Base-by-base conservation (phyloP, 2,329 filamentous ascomycete species). In the Aspergillus piperis region DNA sequence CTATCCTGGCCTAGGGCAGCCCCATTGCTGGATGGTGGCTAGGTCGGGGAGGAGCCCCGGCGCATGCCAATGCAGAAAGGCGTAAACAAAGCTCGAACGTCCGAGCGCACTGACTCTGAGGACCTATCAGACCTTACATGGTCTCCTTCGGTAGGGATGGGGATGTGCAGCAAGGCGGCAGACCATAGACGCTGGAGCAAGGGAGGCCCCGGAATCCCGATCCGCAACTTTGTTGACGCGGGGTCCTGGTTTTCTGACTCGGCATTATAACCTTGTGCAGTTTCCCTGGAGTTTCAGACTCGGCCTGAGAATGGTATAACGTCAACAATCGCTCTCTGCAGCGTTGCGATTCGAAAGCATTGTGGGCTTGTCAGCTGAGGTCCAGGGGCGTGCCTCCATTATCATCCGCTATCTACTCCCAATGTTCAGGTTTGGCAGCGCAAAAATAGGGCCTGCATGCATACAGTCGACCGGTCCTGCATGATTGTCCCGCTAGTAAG, bases 71-170 rank as follows among this genome's bases (percentile, higher is more conserved):
- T 73, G 73, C 68, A 71, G 48, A 62, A 60, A 57, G 58, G 66
- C 70, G 68, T 76, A 76, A 76, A 77, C 74, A 77, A 71, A 74
- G 69, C 63, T 61, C 62, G 53, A 65, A 58, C 59, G 65, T 60
- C 67, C 65, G 51, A 59, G 65, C 57, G 70, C 73, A 75, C 71
- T 68, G 73, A 73, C 70, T 58, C 62, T 66, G 69, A 66, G 68
- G 68, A 66, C 69, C 71, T 72, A 74, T 72, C 71, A 64, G 65
- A 71, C 74, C 75, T 77, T 77, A 72, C 75, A 76, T 76, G 64
- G 66, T 71, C 62, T 36, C 53, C 70, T 71, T 74, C 68, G 68
- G 65, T 71, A 71, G 73, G 72, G 69, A 73, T 72, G 69, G 65
- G 57, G 62, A 55, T 54, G 67, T 64, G 69, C 67, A 64, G 64